Percentiles rank a stretch among this genome's conserved stretches.
Evolutionary conservation across 2,329 filamentous ascomycete species (phyloP).

Genomic region (Colletotrichum sp.): DNA sequence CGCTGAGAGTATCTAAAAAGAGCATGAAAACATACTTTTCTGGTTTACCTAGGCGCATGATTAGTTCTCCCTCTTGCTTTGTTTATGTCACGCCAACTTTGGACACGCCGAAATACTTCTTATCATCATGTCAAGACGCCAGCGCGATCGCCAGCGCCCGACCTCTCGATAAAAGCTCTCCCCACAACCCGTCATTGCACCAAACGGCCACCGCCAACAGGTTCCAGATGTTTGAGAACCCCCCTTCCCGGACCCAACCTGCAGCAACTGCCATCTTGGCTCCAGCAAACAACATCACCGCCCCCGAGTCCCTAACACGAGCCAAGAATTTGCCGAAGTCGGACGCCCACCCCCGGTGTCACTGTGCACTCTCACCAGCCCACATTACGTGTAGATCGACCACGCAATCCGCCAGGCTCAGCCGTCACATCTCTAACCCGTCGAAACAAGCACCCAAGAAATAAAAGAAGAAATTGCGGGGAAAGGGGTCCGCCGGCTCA

Average conservation of each 20-base stretch:
- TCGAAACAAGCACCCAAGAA: not conserved
- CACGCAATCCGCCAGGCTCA: not conserved
- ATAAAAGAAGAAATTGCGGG: not conserved
- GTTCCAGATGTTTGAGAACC: not conserved
- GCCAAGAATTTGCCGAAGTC: not conserved
- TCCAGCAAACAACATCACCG: not conserved
- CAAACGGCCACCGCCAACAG: not conserved
- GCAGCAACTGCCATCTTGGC: not conserved
- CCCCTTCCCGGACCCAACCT: not conserved
- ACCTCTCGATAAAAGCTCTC: not conserved
- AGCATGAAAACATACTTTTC: not conserved
- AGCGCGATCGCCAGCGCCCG: not conserved
- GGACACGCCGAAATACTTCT: not conserved
- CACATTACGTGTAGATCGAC: conserved; percentile 1
- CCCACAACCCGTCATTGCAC: not conserved
- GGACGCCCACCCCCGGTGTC: not conserved
- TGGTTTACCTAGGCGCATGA: not conserved
- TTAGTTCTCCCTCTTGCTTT: not conserved
- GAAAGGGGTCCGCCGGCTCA: not conserved
- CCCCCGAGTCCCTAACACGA: not conserved
- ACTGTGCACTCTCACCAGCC: not conserved
- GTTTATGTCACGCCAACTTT: not conserved
- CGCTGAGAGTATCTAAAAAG: not conserved
- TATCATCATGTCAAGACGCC: not conserved
- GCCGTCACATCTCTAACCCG: not conserved